These are phyloP conservation scores for Colletotrichum sidae DNA, from an alignment of 2,329 filamentous ascomycete genomes.

Conservation along the genomic window DNA sequence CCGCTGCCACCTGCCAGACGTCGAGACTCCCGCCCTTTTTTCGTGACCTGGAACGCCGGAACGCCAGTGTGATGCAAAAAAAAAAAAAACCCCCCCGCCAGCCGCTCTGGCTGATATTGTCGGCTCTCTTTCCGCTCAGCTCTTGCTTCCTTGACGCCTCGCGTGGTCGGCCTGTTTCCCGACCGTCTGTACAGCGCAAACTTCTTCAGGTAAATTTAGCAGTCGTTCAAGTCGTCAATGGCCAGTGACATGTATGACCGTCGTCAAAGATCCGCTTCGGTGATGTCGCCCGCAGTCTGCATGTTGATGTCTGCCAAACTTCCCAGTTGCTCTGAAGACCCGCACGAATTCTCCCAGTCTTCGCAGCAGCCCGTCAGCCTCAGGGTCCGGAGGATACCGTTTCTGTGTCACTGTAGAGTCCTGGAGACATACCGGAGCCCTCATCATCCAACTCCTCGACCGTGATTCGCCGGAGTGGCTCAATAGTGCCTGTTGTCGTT, in stretches of 20 bases:
- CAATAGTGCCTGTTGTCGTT: constrained; percentile 51
- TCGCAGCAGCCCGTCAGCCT: constrained; percentile 47
- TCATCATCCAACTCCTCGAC: constrained; percentile 70
- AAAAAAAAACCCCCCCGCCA: constrained; percentile 14
- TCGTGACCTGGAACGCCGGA: constrained; percentile 26
- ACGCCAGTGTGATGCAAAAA: constrained; percentile 30
- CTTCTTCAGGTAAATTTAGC: constrained; percentile 15
- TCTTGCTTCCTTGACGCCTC: constrained; percentile 32
- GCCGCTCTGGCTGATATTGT: constrained; percentile 18
- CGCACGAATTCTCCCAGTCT: constrained; percentile 68
- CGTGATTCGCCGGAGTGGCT: constrained; percentile 64
- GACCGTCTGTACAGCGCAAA: constrained; percentile 21
- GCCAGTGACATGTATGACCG: constrained; percentile 33
- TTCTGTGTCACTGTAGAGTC: constrained; percentile 49
- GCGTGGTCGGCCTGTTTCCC: constrained; percentile 26
- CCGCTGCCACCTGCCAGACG: neutral
- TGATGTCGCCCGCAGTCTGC: constrained; percentile 54
- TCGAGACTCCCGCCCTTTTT: constrained; percentile 20
- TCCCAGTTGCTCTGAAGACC: constrained; percentile 67
- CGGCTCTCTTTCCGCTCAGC: constrained; percentile 12
- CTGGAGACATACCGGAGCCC: constrained; percentile 64
- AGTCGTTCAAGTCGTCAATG: constrained; percentile 35
- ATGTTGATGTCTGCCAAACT: constrained; percentile 59
- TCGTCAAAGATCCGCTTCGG: constrained; percentile 45
- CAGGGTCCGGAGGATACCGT: constrained; percentile 47